Evolutionary conservation across 208 protist species (phyloP).

Genomic region (Leishmania braziliensis): DNA sequence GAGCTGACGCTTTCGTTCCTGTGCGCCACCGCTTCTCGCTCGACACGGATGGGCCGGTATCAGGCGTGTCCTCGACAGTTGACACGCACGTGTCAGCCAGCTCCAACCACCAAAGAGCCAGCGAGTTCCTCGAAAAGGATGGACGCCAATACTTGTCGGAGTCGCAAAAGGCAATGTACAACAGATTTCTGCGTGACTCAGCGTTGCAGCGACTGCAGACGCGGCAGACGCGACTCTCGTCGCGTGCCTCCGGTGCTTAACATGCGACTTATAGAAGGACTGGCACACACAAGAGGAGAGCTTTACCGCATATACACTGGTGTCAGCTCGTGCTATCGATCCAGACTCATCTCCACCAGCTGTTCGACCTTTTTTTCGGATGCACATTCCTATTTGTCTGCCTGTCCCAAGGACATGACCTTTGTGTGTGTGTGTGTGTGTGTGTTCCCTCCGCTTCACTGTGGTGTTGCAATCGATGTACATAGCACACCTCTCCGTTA

Average conservation of each 20-base stretch:
- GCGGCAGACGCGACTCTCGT: conserved; percentile 8
- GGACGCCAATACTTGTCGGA: conserved; percentile 27
- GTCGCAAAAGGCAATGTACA: conserved; percentile 42
- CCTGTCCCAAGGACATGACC: background rate
- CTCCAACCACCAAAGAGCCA: background rate
- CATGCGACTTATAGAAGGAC: background rate
- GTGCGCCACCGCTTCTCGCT: background rate
- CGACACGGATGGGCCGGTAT: background rate
- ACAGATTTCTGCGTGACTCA: conserved; percentile 46
- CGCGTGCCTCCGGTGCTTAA: background rate
- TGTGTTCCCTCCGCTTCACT: background rate
- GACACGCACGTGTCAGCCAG: background rate
- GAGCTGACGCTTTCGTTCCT: background rate
- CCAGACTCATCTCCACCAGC: background rate
- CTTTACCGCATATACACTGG: background rate
- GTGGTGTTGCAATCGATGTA: background rate
- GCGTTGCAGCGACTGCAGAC: conserved; percentile 41
- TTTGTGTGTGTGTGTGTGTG: background rate
- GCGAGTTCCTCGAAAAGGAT: background rate
- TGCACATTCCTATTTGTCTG: background rate
- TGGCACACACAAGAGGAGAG: background rate
- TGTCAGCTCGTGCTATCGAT: background rate
- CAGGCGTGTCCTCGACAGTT: background rate
- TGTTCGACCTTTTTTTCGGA: background rate
- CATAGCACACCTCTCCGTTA: background rate